These are phyloP conservation scores for Populus trichocarpa DNA, from an alignment of 441 rosid species.

Conservation along the genomic window DNA sequence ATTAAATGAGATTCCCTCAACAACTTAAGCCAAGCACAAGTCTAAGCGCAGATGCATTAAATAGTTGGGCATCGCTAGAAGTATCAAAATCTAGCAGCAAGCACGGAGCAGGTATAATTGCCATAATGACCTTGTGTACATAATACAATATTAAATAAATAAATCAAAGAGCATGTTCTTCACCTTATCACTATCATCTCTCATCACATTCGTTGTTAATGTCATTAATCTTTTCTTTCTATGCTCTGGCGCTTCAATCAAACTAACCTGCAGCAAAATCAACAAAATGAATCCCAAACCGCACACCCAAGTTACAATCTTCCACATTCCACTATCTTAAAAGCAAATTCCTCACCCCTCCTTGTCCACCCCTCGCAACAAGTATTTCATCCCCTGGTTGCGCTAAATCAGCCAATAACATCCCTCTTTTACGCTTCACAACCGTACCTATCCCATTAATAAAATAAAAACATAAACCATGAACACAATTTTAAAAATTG, in stretches of 20 bases:
- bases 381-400: constrained; percentile 57
- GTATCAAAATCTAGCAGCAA: background rate
- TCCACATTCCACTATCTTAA: background rate
- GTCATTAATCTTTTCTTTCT: constrained; percentile 49
- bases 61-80: background rate
- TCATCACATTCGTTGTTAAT: constrained; percentile 54
- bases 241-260: constrained; percentile 51
- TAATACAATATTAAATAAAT: background rate
- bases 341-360: constrained; percentile 52
- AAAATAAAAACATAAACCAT: background rate
- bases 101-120: background rate
- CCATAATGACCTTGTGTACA: background rate
- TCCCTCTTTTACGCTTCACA: constrained; percentile 64
- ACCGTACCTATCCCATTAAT: constrained; percentile 49
- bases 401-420: constrained; percentile 60
- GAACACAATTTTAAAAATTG: background rate
- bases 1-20: background rate
- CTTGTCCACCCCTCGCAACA: constrained; percentile 76
- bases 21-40: background rate
- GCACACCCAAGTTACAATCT: background rate
- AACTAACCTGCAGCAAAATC: constrained; percentile 52
- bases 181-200: constrained; percentile 80
- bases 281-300: background rate
- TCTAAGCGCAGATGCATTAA: background rate
- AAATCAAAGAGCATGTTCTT: constrained; percentile 6